Percentiles rank a stretch among this genome's conserved stretches.
Evolutionary conservation across 2,329 filamentous ascomycete species (phyloP).

Genomic region (Nectriaceae sp.): DNA sequence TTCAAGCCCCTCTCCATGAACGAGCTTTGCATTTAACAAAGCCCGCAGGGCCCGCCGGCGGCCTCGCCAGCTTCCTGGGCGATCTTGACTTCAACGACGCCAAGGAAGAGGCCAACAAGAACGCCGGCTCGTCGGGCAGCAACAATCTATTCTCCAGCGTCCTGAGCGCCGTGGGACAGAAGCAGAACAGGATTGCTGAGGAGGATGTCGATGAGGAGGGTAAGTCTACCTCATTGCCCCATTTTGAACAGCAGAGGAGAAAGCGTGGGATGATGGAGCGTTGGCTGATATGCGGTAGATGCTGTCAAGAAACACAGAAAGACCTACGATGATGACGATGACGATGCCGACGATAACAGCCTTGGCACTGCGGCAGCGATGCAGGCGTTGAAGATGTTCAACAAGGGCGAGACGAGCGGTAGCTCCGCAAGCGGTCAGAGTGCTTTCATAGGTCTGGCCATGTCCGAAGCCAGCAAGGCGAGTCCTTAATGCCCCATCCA

Average conservation of each 20-base stretch:
- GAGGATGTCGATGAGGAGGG: slow-evolving; percentile 54
- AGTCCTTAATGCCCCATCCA: slow-evolving; percentile 14
- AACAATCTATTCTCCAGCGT: slow-evolving; percentile 51
- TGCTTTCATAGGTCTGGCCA: slow-evolving; percentile 80
- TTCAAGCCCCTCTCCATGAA: neutral
- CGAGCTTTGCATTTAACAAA: slow-evolving; percentile 11
- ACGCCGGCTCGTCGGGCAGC: slow-evolving; percentile 49
- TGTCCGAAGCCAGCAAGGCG: slow-evolving; percentile 83
- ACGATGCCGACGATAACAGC: slow-evolving; percentile 47
- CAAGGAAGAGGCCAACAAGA: slow-evolving; percentile 48
- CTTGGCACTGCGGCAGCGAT: slow-evolving; percentile 76
- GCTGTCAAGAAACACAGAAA: slow-evolving; percentile 76
- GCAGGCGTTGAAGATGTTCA: slow-evolving; percentile 81
- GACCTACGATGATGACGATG: slow-evolving; percentile 60
- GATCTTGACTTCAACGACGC: slow-evolving; percentile 52
- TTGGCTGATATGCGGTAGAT: slow-evolving; percentile 42
- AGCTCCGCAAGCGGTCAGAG: slow-evolving; percentile 70
- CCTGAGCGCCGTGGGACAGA: slow-evolving; percentile 49
- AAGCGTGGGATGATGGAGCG: neutral
- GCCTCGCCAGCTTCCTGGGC: slow-evolving; percentile 42
- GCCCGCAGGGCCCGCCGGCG: slow-evolving; percentile 37
- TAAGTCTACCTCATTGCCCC: slow-evolving; percentile 24
- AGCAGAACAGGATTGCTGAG: slow-evolving; percentile 49
- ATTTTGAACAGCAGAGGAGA: neutral
- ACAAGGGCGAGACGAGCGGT: slow-evolving; percentile 50